Evolutionary conservation across 257 asterid genomes (phyloP).

Genomic region (Solanum pinnatisectum): DNA sequence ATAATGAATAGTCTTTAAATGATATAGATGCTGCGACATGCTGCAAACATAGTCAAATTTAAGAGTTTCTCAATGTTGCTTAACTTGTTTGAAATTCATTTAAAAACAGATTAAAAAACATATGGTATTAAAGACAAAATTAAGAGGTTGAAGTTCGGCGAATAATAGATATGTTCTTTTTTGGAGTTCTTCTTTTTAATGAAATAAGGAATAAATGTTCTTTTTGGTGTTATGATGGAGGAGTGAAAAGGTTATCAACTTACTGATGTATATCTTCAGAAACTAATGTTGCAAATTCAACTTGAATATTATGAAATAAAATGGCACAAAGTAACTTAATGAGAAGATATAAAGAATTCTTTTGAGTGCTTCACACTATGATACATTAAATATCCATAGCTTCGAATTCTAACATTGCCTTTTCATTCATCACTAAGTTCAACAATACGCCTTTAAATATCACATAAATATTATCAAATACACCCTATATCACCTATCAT

Average conservation of each 20-base stretch:
- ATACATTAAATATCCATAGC: background rate
- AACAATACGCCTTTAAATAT: background rate
- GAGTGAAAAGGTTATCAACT: background rate
- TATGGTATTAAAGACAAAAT: background rate
- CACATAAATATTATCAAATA: background rate
- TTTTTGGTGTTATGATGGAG: background rate
- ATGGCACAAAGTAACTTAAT: background rate
- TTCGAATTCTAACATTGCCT: background rate
- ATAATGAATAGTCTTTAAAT: constrained; percentile 17
- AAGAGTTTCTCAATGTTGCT: background rate
- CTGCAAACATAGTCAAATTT: background rate
- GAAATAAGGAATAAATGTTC: background rate
- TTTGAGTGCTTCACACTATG: background rate
- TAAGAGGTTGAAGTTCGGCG: background rate
- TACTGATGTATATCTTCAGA: background rate
- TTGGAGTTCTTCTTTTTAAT: background rate
- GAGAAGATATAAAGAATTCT: background rate
- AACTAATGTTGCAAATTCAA: background rate
- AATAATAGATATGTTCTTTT: background rate
- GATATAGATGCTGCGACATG: background rate
- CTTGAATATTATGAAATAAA: background rate
- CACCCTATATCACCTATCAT: background rate
- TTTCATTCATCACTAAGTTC: background rate
- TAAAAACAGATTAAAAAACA: background rate
- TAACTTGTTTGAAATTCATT: background rate